phyloP scores from a whole-genome alignment of 208 protist genomes.

The Novymonas esmeraldas region DNA sequence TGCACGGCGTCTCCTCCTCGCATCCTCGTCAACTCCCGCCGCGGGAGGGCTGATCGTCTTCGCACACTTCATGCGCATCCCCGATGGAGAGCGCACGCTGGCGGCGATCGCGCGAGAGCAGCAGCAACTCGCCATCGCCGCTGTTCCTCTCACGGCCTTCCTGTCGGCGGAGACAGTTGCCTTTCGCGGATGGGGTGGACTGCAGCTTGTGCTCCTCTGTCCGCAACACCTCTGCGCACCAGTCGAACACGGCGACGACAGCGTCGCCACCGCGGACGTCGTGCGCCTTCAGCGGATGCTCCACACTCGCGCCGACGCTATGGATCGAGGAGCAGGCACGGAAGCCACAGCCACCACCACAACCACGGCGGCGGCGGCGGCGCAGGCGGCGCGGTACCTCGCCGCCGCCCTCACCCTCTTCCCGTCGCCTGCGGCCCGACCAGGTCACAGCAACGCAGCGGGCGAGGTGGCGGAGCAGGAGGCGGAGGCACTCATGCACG shows the following conservation, averaged over 20 bases:
- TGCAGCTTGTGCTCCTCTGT: slow-evolving; percentile 51
- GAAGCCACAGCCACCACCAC: neutral
- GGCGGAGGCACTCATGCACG: neutral
- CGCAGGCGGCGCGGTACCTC: neutral
- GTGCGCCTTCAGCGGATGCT: neutral
- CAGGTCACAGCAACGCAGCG: neutral
- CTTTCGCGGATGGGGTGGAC: slow-evolving; percentile 40
- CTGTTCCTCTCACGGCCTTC: slow-evolving; percentile 40
- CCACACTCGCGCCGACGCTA: neutral
- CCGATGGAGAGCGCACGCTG: slow-evolving; percentile 44
- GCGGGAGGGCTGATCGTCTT: slow-evolving; percentile 34
- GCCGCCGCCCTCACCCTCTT: neutral
- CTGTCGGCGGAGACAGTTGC: slow-evolving; percentile 23
- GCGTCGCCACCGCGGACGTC: neutral
- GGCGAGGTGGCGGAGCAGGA: neutral
- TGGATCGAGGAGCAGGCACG: neutral
- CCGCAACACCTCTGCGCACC: neutral
- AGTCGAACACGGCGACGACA: neutral
- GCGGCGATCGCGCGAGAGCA: slow-evolving; percentile 26
- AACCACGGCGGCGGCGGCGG: no score
- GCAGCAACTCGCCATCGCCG: slow-evolving; percentile 34
- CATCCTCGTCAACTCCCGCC: neutral
- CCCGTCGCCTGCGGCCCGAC: no score
- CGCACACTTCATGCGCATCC: slow-evolving; percentile 66
- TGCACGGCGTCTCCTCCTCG: slow-evolving; percentile 28